Conservation (phyloP, 179 eudicot species). For the Nepenthes alata region DNA sequence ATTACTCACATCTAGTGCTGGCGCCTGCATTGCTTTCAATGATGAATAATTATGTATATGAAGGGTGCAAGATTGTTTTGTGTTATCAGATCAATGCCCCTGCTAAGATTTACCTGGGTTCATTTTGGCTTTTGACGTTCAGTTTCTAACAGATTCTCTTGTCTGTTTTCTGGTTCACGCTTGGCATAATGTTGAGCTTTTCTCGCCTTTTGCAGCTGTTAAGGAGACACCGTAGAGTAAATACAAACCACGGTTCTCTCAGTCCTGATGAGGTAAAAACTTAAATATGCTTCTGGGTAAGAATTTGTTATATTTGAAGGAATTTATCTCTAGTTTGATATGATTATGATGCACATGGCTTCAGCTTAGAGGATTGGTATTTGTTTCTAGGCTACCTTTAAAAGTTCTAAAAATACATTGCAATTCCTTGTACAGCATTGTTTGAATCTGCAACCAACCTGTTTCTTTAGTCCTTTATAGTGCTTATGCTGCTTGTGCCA, state of each 20-base stretch:
- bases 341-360: no score
- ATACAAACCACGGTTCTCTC: constrained; percentile 43
- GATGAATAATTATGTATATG: no score
- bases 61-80: no score
- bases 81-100: background rate
- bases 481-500: background rate
- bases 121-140: background rate
- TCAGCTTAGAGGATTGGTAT: background rate
- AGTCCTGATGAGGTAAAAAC: constrained; percentile 59
- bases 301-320: no score
- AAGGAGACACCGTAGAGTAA: constrained; percentile 76
- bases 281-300: background rate
- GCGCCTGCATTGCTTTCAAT: no score
- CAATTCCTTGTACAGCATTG: background rate
- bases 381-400: background rate
- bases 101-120: background rate
- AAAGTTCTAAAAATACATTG: background rate
- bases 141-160: background rate
- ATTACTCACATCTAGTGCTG: no score
- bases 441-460: background rate
- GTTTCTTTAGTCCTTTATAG: background rate
- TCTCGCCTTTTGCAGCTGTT: constrained; percentile 39
- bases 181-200: constrained; percentile 1
- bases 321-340: no score
- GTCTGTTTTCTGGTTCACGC: background rate